A percentile compares a stretch with the other conserved stretches of the same genome.
Evolutionary conservation across 352 stramenopile genomes (phyloP).

Genomic region (Phytophthora sojae): DNA sequence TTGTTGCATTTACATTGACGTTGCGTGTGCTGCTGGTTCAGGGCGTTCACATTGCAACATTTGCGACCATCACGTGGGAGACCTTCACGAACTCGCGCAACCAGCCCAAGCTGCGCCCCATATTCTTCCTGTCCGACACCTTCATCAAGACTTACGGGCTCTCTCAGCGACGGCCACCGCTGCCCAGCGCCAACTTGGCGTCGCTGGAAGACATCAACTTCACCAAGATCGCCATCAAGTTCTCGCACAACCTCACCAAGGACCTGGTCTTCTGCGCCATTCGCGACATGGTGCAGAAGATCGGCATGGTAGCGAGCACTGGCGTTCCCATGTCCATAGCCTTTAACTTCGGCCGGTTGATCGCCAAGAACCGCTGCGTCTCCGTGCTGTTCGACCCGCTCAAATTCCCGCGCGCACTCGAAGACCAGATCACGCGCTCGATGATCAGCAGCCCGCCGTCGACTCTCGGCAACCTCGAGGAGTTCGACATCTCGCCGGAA

Average conservation of each 20-base stretch:
- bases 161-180: slow-evolving; percentile 46
- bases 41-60: slow-evolving; percentile 80
- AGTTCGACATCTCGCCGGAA: slow-evolving; percentile 68
- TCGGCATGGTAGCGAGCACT: slow-evolving; percentile 65
- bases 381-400: slow-evolving; percentile 77
- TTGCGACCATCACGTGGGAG: slow-evolving; percentile 78
- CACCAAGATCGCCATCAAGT: slow-evolving; percentile 87
- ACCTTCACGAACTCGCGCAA: slow-evolving; percentile 66
- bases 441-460: slow-evolving; percentile 57
- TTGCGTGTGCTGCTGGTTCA: slow-evolving; percentile 18
- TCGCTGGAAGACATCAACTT: slow-evolving; percentile 85
- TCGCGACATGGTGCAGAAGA: slow-evolving; percentile 77
- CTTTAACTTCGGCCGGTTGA: slow-evolving; percentile 73
- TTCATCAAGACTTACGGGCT: slow-evolving; percentile 74
- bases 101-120: slow-evolving; percentile 61
- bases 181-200: slow-evolving; percentile 35
- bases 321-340: slow-evolving; percentile 65
- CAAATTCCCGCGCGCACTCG: slow-evolving; percentile 63
- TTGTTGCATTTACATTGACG: slow-evolving; percentile 3
- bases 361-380: slow-evolving; percentile 80
- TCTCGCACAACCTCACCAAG: slow-evolving; percentile 76
- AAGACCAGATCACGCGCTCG: slow-evolving; percentile 66
- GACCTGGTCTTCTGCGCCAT: slow-evolving; percentile 75
- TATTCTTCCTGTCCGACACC: slow-evolving; percentile 73
- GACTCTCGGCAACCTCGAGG: slow-evolving; percentile 54